Evolutionary conservation across 179 eudicot genomes (phyloP).

Genomic region (Heliamphora pulchella): DNA sequence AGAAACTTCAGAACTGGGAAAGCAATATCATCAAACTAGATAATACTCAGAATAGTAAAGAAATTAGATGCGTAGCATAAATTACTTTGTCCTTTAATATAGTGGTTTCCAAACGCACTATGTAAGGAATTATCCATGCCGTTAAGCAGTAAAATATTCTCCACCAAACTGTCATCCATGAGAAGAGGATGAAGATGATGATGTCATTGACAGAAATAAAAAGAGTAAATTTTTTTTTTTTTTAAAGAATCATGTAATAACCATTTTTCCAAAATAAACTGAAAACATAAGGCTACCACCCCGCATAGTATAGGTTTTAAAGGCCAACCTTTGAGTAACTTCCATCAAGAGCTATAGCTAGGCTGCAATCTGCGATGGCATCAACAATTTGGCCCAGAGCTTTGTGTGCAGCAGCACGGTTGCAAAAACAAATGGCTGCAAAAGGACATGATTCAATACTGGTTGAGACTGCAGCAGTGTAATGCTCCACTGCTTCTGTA

Average conservation of each 20-base stretch:
- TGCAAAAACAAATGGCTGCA: slow-evolving; percentile 92
- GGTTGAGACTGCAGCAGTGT: slow-evolving; percentile 66
- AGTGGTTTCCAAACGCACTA: not conserved
- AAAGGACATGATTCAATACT: slow-evolving; percentile 73
- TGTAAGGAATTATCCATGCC: not conserved
- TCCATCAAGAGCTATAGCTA: slow-evolving; percentile 78
- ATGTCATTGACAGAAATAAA: not conserved
- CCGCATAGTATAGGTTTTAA: not conserved
- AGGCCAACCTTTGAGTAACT: slow-evolving; percentile 66
- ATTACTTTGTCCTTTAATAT: not conserved
- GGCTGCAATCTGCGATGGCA: slow-evolving; percentile 94
- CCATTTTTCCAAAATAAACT: not conserved
- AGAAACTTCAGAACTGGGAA: not conserved
- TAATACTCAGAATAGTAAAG: not conserved
- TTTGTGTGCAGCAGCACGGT: slow-evolving; percentile 93
- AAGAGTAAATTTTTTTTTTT: not conserved
- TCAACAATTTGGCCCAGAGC: slow-evolving; percentile 72
- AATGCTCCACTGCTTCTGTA: slow-evolving; percentile 79
- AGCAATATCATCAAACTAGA: not conserved
- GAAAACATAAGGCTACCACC: not conserved
- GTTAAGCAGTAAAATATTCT: not conserved
- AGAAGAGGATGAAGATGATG: not conserved
- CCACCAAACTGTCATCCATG: not conserved
- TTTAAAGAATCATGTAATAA: not conserved
- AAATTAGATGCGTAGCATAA: not conserved